phyloP scores from a whole-genome alignment of 768 basidiomycete genomes.

The Mycena venus region DNA sequence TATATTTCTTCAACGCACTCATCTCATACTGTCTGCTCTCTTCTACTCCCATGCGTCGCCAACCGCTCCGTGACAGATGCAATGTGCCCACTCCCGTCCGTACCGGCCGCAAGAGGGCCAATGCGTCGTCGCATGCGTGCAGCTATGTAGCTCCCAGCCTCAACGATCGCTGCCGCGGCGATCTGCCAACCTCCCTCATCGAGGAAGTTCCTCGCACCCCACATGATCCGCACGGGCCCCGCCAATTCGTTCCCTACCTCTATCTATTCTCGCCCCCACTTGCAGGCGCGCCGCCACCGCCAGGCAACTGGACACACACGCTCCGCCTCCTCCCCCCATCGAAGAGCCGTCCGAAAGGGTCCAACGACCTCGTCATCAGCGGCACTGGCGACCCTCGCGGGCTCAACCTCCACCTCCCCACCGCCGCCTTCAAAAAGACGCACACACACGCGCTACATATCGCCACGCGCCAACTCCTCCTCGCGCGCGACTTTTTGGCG shows the following conservation, averaged over 20 bases:
- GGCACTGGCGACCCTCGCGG: not conserved
- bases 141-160: not conserved
- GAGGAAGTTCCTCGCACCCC: slow-evolving; percentile 5
- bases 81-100: not conserved
- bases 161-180: too few species aligned
- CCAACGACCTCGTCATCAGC: not conserved
- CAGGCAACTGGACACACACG: slow-evolving; percentile 29
- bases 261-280: slow-evolving; percentile 11
- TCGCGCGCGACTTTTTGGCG: slow-evolving; percentile 33
- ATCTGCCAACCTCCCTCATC: not conserved
- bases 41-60: not conserved
- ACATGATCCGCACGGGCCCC: not conserved
- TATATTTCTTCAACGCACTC: not conserved
- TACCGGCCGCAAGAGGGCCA: not conserved
- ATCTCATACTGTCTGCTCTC: not conserved
- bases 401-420: slow-evolving; percentile 21
- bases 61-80: not conserved
- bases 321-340: slow-evolving; percentile 29
- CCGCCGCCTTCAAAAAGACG: not conserved
- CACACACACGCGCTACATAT: not conserved
- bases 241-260: slow-evolving; percentile 30
- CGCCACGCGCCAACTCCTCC: slow-evolving; percentile 13
- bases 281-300: not conserved
- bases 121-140: not conserved
- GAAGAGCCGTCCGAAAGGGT: slow-evolving; percentile 8